phyloP scores from a whole-genome alignment of 2,329 filamentous ascomycete species.

The Piedraia hortae region DNA sequence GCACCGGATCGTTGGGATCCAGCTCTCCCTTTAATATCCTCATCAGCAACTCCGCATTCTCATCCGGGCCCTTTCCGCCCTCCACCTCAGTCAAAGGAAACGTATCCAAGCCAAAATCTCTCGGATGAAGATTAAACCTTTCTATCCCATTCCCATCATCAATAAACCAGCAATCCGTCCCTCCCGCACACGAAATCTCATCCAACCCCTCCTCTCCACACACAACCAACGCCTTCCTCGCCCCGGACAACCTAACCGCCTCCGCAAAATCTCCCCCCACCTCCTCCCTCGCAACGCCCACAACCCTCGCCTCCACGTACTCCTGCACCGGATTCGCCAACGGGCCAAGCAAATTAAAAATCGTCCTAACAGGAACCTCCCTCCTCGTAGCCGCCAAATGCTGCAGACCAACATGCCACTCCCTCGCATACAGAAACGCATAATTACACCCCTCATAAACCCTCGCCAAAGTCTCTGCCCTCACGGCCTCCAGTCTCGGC shows the following conservation, averaged over 20 bases:
- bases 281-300: conserved; percentile 74
- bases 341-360: conserved; percentile 90
- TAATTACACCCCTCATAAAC: conserved; percentile 71
- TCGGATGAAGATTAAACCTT: conserved; percentile 49
- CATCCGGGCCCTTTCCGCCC: conserved; percentile 55
- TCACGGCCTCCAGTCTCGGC: conserved; percentile 48
- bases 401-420: conserved; percentile 88
- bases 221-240: conserved; percentile 62
- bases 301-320: conserved; percentile 60
- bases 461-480: conserved; percentile 37
- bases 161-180: conserved; percentile 57
- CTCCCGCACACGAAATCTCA: conserved; percentile 76
- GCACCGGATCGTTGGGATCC: conserved; percentile 48
- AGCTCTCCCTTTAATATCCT: conserved; percentile 49
- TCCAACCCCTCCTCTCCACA: conserved; percentile 89
- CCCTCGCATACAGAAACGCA: conserved; percentile 80
- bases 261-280: conserved; percentile 76
- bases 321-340: conserved; percentile 74
- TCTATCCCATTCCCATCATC: conserved; percentile 27
- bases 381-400: conserved; percentile 64
- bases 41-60: conserved; percentile 68
- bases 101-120: conserved; percentile 58
- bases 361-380: conserved; percentile 77
- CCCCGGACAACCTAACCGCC: conserved; percentile 47
- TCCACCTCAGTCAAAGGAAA: conserved; percentile 57